Percentiles rank a stretch among this genome's conserved stretches.
phyloP scores from a whole-genome alignment of 768 basidiomycete genomes.

The Lenzites betulinus region DNA sequence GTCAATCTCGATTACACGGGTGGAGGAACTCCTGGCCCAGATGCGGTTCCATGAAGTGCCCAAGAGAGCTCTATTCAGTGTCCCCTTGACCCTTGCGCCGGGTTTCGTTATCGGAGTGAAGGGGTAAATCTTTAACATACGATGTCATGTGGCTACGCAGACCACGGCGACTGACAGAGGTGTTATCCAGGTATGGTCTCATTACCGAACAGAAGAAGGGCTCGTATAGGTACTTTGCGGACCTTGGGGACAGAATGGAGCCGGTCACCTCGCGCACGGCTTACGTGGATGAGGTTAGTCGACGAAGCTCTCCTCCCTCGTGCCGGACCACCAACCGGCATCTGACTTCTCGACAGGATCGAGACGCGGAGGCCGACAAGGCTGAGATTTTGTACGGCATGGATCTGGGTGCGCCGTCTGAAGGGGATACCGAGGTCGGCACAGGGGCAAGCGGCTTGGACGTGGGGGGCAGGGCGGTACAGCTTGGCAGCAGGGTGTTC shows the following conservation, averaged over 20 bases:
- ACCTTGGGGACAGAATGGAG: slow-evolving; percentile 75
- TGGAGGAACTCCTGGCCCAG: slow-evolving; percentile 75
- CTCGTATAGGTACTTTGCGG: slow-evolving; percentile 78
- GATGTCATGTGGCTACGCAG: background rate
- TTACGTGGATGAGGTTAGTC: slow-evolving; percentile 74
- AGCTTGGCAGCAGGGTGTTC: slow-evolving; percentile 57
- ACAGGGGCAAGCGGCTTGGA: slow-evolving; percentile 30
- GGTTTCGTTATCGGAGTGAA: slow-evolving; percentile 79
- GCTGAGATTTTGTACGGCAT: slow-evolving; percentile 41
- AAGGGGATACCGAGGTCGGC: slow-evolving; percentile 42
- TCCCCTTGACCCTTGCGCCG: slow-evolving; percentile 78
- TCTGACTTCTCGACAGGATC: slow-evolving; percentile 28
- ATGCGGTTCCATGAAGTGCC: slow-evolving; percentile 82
- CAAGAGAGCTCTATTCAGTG: slow-evolving; percentile 79
- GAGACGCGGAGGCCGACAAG: slow-evolving; percentile 40
- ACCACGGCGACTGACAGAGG: background rate
- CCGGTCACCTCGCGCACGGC: slow-evolving; percentile 69
- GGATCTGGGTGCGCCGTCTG: slow-evolving; percentile 39
- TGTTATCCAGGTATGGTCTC: slow-evolving; percentile 69
- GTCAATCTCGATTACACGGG: slow-evolving; percentile 73
- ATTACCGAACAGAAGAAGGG: slow-evolving; percentile 90
- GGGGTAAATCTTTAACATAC: slow-evolving; percentile 51
- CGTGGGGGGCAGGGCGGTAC: slow-evolving; percentile 15
- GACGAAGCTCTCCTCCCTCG: background rate
- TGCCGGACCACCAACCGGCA: background rate